A percentile compares a stretch with the other conserved stretches of the same genome.
Evolutionary conservation across 176 grass and related monocot species (phyloP).

Genomic region (Areca catechu): DNA sequence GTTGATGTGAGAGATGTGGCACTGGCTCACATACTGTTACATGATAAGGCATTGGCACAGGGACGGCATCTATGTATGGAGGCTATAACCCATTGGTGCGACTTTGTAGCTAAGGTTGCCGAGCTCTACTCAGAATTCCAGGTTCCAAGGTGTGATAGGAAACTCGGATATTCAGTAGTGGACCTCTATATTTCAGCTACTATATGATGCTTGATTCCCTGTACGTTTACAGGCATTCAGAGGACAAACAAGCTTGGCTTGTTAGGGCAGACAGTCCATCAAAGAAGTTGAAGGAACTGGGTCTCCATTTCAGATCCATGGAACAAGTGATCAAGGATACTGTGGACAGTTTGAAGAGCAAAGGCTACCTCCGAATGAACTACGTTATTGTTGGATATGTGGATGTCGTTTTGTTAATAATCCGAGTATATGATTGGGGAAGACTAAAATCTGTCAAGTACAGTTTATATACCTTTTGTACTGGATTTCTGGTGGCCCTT

Average conservation of each 20-base stretch:
- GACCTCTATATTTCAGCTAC: too few relatives aligned
- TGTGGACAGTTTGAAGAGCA: slow-evolving; percentile 35
- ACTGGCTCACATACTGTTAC: slow-evolving; percentile 24
- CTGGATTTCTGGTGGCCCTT: too few relatives aligned
- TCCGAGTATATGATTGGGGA: too few relatives aligned
- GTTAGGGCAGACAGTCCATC: slow-evolving; percentile 25
- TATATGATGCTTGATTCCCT: too few relatives aligned
- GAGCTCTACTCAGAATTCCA: slow-evolving; percentile 38
- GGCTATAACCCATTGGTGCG: slow-evolving; percentile 7
- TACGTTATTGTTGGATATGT: too few relatives aligned
- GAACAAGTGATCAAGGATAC: slow-evolving; percentile 34
- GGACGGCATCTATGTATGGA: slow-evolving; percentile 48
- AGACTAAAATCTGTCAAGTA: too few relatives aligned
- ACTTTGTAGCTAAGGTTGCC: slow-evolving; percentile 25
- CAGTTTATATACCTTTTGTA: too few relatives aligned
- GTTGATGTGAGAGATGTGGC: slow-evolving; percentile 46
- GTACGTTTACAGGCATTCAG: slow-evolving; percentile 4
- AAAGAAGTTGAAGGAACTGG: slow-evolving; percentile 42
- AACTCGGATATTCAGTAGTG: too few relatives aligned
- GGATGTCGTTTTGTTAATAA: too few relatives aligned
- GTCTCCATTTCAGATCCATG: slow-evolving; percentile 31
- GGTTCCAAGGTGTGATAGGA: slow-evolving; percentile 22
- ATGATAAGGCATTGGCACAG: slow-evolving; percentile 21
- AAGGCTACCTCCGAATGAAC: slow-evolving; percentile 16
- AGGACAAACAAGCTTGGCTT: slow-evolving; percentile 49